Conservation (phyloP, 2,329 filamentous ascomycete species). For the Ophiosphaerella korrae region DNA sequence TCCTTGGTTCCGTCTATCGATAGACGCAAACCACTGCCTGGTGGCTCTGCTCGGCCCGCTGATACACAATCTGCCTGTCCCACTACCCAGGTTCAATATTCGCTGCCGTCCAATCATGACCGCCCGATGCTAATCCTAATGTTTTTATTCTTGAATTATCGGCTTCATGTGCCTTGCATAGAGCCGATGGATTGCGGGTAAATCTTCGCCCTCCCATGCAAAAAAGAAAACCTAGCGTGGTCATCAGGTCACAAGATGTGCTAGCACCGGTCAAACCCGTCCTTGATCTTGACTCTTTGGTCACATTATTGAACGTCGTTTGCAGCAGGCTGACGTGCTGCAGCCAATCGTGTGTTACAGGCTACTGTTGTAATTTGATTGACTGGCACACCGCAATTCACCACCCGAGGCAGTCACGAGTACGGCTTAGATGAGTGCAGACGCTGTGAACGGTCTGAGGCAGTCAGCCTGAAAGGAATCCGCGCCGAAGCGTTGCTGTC, state of each 20-base stretch:
- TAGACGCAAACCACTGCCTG: conserved; percentile 14
- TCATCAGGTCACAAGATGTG: conserved; percentile 42
- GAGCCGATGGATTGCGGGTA: conserved; percentile 34
- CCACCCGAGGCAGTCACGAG: conserved; percentile 28
- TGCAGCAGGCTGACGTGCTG: conserved; percentile 27
- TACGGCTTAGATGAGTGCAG: conserved; percentile 25
- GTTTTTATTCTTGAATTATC: conserved; percentile 13
- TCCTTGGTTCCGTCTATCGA: conserved; percentile 10
- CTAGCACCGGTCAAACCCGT: conserved; percentile 32
- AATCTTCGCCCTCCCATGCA: conserved; percentile 32
- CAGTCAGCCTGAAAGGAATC: conserved; percentile 12
- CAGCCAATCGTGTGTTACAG: conserved; percentile 31
- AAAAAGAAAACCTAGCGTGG: conserved; percentile 32
- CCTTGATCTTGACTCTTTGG: conserved; percentile 16
- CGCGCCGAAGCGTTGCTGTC: conserved; percentile 6
- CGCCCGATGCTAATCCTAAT: conserved; percentile 10
- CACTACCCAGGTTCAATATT: conserved; percentile 27
- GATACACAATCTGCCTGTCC: conserved; percentile 27
- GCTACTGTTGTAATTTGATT: conserved; percentile 40
- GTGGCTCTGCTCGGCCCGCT: conserved; percentile 30
- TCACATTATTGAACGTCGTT: conserved; percentile 20
- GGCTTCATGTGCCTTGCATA: conserved; percentile 42
- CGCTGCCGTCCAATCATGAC: conserved; percentile 31
- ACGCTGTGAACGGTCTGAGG: conserved; percentile 22
- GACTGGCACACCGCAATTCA: conserved; percentile 42